Base-by-base conservation (phyloP, 2,329 filamentous ascomycete genomes). In the Claviceps arundinis region DNA sequence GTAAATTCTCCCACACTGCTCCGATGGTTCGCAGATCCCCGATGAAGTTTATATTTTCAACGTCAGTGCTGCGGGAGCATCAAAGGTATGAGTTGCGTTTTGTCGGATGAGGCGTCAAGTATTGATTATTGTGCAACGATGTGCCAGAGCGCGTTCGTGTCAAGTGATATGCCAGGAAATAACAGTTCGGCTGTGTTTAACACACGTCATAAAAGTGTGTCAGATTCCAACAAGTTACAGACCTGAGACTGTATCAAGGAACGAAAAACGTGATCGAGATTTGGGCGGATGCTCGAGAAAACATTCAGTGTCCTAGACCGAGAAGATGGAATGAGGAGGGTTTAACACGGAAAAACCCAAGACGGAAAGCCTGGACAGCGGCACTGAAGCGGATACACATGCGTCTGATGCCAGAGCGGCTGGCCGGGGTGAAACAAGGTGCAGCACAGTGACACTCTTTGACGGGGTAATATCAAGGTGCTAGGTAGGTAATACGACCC, bases 391-490 rank as follows among this genome's bases (percentile, higher is more conserved):
- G 52, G 42, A 52, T 50, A 49, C 50, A 42, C 51, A 34, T 17
- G 40, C 37, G 34, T 41, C 38, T 40, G 47, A 59, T 62, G 16
- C 64, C 61, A 67, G 60, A 63, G 63, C 62, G 68, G 62, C 59
- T 49, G 37, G 47, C 37, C 61, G 64, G 57, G 58, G 73, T 76
- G 64, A 67, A 70, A 76, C 74, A 70, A 70, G 71, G 71, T 71
- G 70, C 68, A 72, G 71, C 70, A 71, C 68, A 64, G 73, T 73
- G 68, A 71, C 71, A 75, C 72, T 71, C 47, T 41, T 41, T 46
- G 48, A 44, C 47, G 37, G 48, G 42, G 38, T 38, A 45, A 43
- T 50, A 52, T 52, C 53, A 52, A 34, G 26, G 38, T 42, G 47
- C 64, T 22, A 22, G 19, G 3, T 63, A 63, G 66, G 73, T 75